Evolutionary conservation across 2,329 filamentous ascomycete species (phyloP), one percentile per base, ranked within the genome.

Genomic region (Apiospora malaysiana): DNA sequence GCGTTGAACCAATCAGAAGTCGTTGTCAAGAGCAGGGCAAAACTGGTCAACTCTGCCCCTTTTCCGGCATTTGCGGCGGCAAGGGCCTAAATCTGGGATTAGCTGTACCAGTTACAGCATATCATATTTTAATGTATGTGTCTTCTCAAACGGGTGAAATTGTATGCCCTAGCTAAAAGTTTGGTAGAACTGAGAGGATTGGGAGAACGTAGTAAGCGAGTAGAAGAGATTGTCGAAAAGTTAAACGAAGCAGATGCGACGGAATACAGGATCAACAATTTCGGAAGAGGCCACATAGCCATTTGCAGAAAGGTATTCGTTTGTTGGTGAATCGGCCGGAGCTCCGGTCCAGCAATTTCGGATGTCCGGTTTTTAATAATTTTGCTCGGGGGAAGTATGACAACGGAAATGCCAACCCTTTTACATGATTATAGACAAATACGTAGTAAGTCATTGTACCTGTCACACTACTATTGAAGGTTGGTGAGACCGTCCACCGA

Each of bases 1-100:
- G 65, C 65, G 65, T 67, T 43, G n/a, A 67, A 32, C 65, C 65
- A 67, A 67, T 67, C 65, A 67, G 65, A 67, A 14, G n/a, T 25
- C 40, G 40, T 12, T 4, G 40, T 23, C 40, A 18, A 45, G 12
- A 67, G 6, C 27, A 18, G 23, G 56, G 32, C 56, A 63, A 40
- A n/a, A n/a, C 18, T 46, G n/a, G n/a, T 46, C 27, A 27, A 46
- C 65, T 46, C 42, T 43, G 65, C 65, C 25, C 23, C 65, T 12
- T 67, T 32, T 67, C 21, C 65, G 40, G 40, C 18, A 67, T 2
- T 46, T 25, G 40, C n/a, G 23, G 25, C 23, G 27, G 40, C 4
- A 25, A 45, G 27, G n/a, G 25, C 4, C 5, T 27, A 3, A 46
- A 18, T 2, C 4, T 27, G 25, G 3, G 4, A 27, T 32, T 56